A percentile compares a stretch with the other conserved stretches of the same genome.
Conservation (phyloP, 208 protist genomes). For the Strigomonas culicis region DNA sequence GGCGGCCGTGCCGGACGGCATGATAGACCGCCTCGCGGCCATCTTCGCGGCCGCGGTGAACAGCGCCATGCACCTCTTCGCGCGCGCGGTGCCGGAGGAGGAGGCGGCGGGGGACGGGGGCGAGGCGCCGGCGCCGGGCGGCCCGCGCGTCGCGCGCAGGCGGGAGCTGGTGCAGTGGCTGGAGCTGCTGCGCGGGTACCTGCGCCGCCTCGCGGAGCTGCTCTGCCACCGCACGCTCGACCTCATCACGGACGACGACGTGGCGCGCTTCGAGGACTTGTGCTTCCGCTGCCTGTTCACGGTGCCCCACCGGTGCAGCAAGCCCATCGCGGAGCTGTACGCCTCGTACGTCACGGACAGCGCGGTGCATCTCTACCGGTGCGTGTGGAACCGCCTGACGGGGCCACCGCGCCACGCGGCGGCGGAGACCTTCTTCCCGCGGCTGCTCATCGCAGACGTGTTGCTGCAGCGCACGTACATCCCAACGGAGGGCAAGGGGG, state of each 20-base stretch:
- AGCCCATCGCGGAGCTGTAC: constrained; percentile 39
- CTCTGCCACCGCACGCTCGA: constrained; percentile 34
- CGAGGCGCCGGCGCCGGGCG: not conserved
- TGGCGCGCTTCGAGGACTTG: constrained; percentile 73
- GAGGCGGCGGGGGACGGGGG: not conserved
- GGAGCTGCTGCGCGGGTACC: constrained; percentile 52
- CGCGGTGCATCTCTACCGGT: constrained; percentile 52
- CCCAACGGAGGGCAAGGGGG: constrained; percentile 26
- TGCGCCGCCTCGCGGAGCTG: constrained; percentile 37
- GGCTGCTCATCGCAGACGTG: constrained; percentile 34
- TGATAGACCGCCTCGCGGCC: constrained; percentile 39
- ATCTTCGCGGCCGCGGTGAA: constrained; percentile 39
- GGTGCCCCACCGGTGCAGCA: constrained; percentile 22
- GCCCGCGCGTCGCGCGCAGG: not conserved
- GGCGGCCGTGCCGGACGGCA: constrained; percentile 31
- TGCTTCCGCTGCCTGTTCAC: constrained; percentile 59
- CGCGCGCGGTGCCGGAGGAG: constrained; percentile 9
- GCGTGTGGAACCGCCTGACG: constrained; percentile 66
- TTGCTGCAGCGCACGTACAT: constrained; percentile 36
- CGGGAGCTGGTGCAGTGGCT: constrained; percentile 25
- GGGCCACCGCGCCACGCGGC: constrained; percentile 29
- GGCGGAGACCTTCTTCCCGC: constrained; percentile 46
- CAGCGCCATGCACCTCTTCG: constrained; percentile 20
- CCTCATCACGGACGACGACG: constrained; percentile 42
- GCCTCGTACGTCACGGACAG: constrained; percentile 49